phyloP scores from a whole-genome alignment of 768 basidiomycete species.

The Clitopilus hobsonii region DNA sequence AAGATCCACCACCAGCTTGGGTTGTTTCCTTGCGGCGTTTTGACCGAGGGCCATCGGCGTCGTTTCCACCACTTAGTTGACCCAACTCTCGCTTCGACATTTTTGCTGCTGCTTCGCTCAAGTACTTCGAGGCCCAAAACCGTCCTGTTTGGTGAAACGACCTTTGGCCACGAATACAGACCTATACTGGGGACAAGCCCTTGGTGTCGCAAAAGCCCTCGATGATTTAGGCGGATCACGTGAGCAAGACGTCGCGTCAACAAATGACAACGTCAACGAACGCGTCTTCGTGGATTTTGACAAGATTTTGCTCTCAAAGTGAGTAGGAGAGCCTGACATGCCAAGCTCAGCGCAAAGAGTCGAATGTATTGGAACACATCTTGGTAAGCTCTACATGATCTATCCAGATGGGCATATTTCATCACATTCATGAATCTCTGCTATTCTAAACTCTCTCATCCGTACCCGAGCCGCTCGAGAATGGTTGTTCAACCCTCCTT shows the following conservation, averaged over 20 bases:
- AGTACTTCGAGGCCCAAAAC: not conserved
- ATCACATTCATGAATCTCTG: constrained; percentile 23
- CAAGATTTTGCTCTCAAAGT: constrained; percentile 2
- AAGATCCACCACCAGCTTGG: constrained; percentile 18
- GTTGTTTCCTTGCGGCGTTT: constrained; percentile 39
- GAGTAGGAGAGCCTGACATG: no score
- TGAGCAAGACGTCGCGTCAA: constrained; percentile 11
- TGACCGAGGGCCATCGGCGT: constrained; percentile 34
- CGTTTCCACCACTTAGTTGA: constrained; percentile 26
- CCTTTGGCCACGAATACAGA: not conserved
- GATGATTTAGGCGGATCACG: constrained; percentile 11
- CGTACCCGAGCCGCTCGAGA: constrained; percentile 49
- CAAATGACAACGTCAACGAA: not conserved
- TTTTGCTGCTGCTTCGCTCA: constrained; percentile 2
- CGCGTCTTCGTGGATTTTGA: not conserved
- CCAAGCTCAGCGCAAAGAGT: no score
- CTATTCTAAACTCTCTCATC: constrained; percentile 46
- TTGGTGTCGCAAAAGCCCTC: not conserved
- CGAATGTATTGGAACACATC: no score
- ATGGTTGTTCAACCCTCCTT: constrained; percentile 71
- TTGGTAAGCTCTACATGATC: no score
- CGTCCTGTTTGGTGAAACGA: no score
- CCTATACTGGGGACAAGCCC: not conserved
- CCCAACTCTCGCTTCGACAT: constrained; percentile 40
- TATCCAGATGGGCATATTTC: constrained; percentile 9